These are phyloP conservation scores for Isatis tinctoria DNA, from an alignment of 345 rosid genomes.

Conservation along the genomic window DNA sequence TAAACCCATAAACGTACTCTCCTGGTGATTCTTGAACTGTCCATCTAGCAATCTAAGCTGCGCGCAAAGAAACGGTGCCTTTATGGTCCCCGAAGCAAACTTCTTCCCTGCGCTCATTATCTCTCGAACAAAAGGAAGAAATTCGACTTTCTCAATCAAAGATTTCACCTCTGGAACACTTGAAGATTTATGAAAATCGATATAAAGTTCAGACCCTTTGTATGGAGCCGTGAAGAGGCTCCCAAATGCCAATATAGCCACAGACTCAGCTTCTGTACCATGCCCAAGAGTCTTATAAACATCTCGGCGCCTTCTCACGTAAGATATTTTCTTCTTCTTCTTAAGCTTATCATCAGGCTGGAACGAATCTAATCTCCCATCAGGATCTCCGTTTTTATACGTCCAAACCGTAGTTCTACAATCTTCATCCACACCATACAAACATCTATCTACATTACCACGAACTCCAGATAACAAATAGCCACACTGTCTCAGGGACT, in stretches of 20 bases:
- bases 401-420: constrained; percentile 90
- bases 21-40: constrained; percentile 91
- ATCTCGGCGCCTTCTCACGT: constrained; percentile 62
- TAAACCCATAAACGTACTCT: constrained; percentile 55
- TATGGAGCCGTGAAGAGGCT: constrained; percentile 83
- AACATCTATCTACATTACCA: constrained; percentile 61
- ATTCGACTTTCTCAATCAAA: constrained; percentile 54
- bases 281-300: constrained; percentile 67
- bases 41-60: constrained; percentile 94
- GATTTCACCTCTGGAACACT: constrained; percentile 46
- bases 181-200: constrained; percentile 50
- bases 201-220: constrained; percentile 65
- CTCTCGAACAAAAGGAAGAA: constrained; percentile 77
- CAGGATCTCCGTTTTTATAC: constrained; percentile 46
- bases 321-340: constrained; percentile 66
- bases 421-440: constrained; percentile 68
- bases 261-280: constrained; percentile 63
- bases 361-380: constrained; percentile 60
- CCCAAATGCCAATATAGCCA: constrained; percentile 71
- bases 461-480: constrained; percentile 54
- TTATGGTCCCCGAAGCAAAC: constrained; percentile 50
- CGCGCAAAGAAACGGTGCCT: constrained; percentile 73
- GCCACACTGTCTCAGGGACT: constrained; percentile 66
- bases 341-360: constrained; percentile 82
- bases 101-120: constrained; percentile 56